Percentiles rank a stretch among this genome's conserved stretches.
Conservation (phyloP, 2,329 filamentous ascomycete genomes). For the Paraphaeosphaeria sporulosa region DNA sequence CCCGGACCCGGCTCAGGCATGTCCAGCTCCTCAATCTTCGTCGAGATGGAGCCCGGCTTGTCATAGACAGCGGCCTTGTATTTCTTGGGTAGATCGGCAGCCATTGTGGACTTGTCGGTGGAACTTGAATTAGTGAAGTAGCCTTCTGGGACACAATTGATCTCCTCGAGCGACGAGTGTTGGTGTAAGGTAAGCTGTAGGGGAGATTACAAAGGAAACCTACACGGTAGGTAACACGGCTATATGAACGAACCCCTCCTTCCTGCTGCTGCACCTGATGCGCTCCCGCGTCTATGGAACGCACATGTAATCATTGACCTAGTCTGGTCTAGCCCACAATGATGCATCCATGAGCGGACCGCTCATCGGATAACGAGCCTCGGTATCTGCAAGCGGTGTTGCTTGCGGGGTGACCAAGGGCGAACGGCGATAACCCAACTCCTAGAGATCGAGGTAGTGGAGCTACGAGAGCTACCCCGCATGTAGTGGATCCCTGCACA, state of each 20-base stretch:
- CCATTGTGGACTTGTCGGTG: slow-evolving; percentile 25
- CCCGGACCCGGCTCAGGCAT: slow-evolving; percentile 70
- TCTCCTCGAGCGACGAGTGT: neutral
- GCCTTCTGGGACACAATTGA: neutral
- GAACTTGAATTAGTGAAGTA: neutral
- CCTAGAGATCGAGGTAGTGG: neutral
- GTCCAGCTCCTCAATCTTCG: slow-evolving; percentile 69
- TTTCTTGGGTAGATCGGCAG: slow-evolving; percentile 57
- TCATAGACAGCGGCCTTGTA: slow-evolving; percentile 72
- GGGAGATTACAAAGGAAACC: neutral
- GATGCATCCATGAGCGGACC: neutral
- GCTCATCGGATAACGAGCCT: neutral
- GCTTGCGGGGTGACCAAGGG: neutral
- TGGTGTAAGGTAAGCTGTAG: neutral
- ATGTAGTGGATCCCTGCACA: neutral
- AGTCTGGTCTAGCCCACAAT: neutral
- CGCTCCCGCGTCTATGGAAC: neutral
- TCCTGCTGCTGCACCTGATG: neutral
- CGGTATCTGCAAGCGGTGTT: neutral
- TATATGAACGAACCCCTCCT: slow-evolving; percentile 2
- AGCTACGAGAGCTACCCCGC: slow-evolving; percentile 2
- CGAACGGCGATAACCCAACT: too few relatives aligned
- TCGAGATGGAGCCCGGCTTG: slow-evolving; percentile 70
- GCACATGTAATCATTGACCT: slow-evolving; percentile 1
- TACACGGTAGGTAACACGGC: neutral